A percentile compares a stretch with the other conserved stretches of the same genome.
Conservation (phyloP, 2,329 filamentous ascomycete genomes). For the Neoascochyta sp. region DNA sequence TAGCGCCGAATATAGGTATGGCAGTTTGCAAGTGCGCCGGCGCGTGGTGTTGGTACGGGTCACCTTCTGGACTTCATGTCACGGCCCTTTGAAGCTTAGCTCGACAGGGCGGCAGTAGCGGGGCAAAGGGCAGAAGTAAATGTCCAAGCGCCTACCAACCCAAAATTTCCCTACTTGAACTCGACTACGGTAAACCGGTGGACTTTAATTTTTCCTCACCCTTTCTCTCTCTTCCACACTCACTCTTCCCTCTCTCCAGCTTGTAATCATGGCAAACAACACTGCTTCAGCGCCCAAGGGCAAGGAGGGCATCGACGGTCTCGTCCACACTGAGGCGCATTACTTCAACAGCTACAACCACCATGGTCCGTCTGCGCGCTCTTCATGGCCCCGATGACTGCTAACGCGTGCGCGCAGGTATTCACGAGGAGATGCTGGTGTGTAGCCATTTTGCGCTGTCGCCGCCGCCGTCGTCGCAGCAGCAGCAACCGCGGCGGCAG, state of each 20-base stretch:
- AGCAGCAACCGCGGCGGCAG: conserved; percentile 6
- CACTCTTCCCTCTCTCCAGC: conserved; percentile 3
- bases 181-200: conserved; percentile 6
- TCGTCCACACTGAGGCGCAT: conserved; percentile 95
- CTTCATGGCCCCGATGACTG: conserved; percentile 30
- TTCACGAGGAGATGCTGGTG: conserved; percentile 98
- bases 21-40: conserved; percentile 4
- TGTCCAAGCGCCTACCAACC: conserved; percentile 15
- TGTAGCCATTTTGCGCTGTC: too few relatives aligned
- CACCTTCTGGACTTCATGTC: conserved; percentile 6
- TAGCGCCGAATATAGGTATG: neutral
- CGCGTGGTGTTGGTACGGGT: too few relatives aligned
- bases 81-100: conserved; percentile 9
- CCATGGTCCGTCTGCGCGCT: conserved; percentile 65
- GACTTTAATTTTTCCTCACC: conserved; percentile 6
- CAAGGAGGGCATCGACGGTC: conserved; percentile 47
- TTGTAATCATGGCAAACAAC: conserved; percentile 24
- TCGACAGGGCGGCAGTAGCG: conserved; percentile 9
- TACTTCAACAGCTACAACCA: conserved; percentile 88
- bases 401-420: conserved; percentile 59
- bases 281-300: conserved; percentile 20
- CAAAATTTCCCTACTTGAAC: conserved; percentile 28
- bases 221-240: conserved; percentile 5
- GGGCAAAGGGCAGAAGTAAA: conserved; percentile 10
- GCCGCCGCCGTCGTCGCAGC: too few relatives aligned